Base-by-base conservation (phyloP, 371 early-diverging fungal genomes). In the Nematocida minor region DNA sequence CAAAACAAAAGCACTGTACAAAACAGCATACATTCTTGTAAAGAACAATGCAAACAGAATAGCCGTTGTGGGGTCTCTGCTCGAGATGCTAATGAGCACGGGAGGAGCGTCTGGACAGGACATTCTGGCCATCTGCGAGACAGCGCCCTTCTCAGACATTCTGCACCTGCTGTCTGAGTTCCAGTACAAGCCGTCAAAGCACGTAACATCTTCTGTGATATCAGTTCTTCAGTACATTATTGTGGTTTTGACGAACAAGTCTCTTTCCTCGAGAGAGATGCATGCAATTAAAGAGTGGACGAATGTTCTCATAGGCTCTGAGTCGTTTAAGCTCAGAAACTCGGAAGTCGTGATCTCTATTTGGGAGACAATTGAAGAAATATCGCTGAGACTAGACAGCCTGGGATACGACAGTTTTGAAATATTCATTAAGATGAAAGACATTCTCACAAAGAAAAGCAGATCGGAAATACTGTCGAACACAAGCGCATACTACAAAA, bases 401-500 rank as follows among this genome's bases (percentile, higher is more conserved):
- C 0, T 38, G 6, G 77, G 77, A 29, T 53, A 47, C 48, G 77
- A 74, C 48, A 47, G 48, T 0, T 74, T 74, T 55, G 77, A 74
- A 34, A 44, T 74, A 11, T 74, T 74, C 27, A 74, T 74, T 11
- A 74, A 64, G 31, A 29, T 74, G 34, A 74, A 41, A 38, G 77
- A 74, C 4, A n/a, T 34, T 2, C 63, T 74, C 11, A 47, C 42
- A 51, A 6, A 16, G 27, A 25, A 27, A 3, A 48, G 27, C 18
- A 51, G 64, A 3, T 2, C 18, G 3, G 32, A 27, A 2, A 74
- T 74, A 25, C 63, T 74, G 9, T 4, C 16, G 0, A 74, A 74
- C 48, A 74, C 77, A 9, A 2, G 6, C 2, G 32, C 32, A 53
- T 74, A 74, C 64, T 74, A 74, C 54, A 74, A 66, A 40, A 74